Conservation (phyloP, 106 monocot species). For the Phalaenopsis equestris region DNA sequence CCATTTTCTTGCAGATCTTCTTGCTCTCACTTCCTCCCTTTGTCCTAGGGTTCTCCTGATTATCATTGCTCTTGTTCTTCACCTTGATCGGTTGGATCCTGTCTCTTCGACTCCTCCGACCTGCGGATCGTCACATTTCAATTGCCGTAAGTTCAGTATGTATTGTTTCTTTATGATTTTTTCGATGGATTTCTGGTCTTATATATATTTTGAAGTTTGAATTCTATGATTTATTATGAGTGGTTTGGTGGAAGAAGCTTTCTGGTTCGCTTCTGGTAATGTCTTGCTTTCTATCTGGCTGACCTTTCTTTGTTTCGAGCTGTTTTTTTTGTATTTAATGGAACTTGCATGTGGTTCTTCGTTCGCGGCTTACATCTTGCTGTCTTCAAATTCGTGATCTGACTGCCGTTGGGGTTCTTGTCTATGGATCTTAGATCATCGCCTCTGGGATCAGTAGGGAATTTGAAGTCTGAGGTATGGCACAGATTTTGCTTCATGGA, state of each 20-base stretch:
- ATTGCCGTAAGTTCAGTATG: background rate
- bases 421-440: background rate
- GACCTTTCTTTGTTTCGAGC: background rate
- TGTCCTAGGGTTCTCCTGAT: too few species aligned
- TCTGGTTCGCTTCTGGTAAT: background rate
- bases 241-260: background rate
- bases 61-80: too few species aligned
- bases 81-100: too few species aligned
- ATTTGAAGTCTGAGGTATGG: slow-evolving; percentile 26
- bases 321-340: background rate
- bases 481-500: slow-evolving; percentile 59
- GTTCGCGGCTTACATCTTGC: background rate
- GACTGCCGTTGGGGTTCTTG: background rate
- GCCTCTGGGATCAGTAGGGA: background rate
- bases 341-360: background rate
- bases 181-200: background rate
- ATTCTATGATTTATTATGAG: background rate
- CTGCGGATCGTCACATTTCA: background rate
- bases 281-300: background rate
- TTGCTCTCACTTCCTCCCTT: too few species aligned
- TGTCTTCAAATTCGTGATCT: background rate
- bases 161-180: background rate
- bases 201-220: background rate
- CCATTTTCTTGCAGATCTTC: too few species aligned
- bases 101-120: too few species aligned